Evolutionary conservation across 2,329 filamentous ascomycete species (phyloP).

Genomic region (Aspergillus alliaceus): DNA sequence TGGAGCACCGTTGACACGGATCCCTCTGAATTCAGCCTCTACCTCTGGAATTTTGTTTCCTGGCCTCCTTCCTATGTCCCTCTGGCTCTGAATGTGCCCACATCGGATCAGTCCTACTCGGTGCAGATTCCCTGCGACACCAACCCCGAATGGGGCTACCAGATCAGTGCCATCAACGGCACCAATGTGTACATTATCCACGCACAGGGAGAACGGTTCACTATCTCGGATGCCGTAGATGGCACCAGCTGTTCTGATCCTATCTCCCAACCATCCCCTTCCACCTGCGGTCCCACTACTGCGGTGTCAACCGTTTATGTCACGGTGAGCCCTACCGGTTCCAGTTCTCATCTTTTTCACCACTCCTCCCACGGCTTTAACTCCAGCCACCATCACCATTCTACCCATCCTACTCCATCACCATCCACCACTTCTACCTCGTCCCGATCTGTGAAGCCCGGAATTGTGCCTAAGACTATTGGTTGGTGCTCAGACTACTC

Average conservation of each 20-base stretch:
- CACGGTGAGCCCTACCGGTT: slow-evolving; percentile 24
- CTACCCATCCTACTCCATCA: slow-evolving; percentile 14
- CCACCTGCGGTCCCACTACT: slow-evolving; percentile 11
- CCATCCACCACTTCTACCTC: slow-evolving; percentile 8
- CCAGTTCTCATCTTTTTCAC: slow-evolving; percentile 15
- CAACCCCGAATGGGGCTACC: slow-evolving; percentile 39
- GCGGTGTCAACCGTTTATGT: slow-evolving; percentile 23
- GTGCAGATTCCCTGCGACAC: slow-evolving; percentile 43
- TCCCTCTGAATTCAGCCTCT: slow-evolving; percentile 41
- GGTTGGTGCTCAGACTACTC: slow-evolving; percentile 27
- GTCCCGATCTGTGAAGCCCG: slow-evolving; percentile 19
- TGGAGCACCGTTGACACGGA: slow-evolving; percentile 46
- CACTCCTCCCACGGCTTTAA: neutral
- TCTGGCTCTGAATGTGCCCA: slow-evolving; percentile 37
- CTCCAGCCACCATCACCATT: neutral
- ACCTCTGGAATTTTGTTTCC: slow-evolving; percentile 48
- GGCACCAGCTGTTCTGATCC: slow-evolving; percentile 28
- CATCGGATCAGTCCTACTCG: slow-evolving; percentile 28
- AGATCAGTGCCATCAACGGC: slow-evolving; percentile 49
- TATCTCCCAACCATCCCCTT: slow-evolving; percentile 15
- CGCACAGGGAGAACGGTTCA: slow-evolving; percentile 44
- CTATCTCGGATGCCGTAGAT: slow-evolving; percentile 18
- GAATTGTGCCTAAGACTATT: slow-evolving; percentile 27
- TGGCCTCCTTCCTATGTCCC: slow-evolving; percentile 44
- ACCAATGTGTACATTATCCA: slow-evolving; percentile 49